These are phyloP conservation scores for Plasmodium coatneyi DNA, from an alignment of 169 alveolate genomes.

Conservation along the genomic window DNA sequence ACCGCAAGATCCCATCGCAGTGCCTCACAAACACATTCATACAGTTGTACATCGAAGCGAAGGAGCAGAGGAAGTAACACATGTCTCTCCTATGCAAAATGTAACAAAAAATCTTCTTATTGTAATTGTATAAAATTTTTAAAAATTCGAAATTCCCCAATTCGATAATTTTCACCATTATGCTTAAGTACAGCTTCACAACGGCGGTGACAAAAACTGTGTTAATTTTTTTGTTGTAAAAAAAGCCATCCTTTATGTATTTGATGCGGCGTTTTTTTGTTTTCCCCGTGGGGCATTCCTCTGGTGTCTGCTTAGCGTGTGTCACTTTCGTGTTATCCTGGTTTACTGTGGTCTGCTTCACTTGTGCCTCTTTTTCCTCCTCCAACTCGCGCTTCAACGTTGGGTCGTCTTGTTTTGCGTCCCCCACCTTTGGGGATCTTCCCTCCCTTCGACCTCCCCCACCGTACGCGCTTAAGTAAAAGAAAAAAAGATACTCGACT, in stretches of 20 bases:
- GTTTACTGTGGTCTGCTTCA: neutral
- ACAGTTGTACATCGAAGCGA: constrained; percentile 61
- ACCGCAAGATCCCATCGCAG: constrained; percentile 6
- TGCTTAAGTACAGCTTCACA: constrained; percentile 48
- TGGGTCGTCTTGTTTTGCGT: neutral
- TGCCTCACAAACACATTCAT: constrained; percentile 12
- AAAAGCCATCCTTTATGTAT: constrained; percentile 5
- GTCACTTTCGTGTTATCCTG: neutral
- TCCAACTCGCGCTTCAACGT: neutral
- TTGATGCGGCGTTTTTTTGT: neutral
- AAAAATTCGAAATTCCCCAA: constrained; percentile 65
- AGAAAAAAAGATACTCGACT: constrained; percentile 45
- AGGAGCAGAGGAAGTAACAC: constrained; percentile 35
- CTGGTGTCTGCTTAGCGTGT: no score
- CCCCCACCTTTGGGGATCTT: neutral
- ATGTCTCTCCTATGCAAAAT: constrained; percentile 15
- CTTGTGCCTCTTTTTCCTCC: neutral
- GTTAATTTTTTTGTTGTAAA: constrained; percentile 36
- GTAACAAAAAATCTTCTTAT: constrained; percentile 48
- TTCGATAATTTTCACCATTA: constrained; percentile 60
- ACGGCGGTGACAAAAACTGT: constrained; percentile 2
- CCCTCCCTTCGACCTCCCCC: no score
- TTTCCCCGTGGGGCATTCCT: neutral
- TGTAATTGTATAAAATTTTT: constrained; percentile 60
- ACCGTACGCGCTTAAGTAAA: neutral